Percentiles rank a stretch among this genome's conserved stretches.
Evolutionary conservation across 202 grass and related monocot species (phyloP).

Genomic region (Schoenoplectus tabernaemontani): DNA sequence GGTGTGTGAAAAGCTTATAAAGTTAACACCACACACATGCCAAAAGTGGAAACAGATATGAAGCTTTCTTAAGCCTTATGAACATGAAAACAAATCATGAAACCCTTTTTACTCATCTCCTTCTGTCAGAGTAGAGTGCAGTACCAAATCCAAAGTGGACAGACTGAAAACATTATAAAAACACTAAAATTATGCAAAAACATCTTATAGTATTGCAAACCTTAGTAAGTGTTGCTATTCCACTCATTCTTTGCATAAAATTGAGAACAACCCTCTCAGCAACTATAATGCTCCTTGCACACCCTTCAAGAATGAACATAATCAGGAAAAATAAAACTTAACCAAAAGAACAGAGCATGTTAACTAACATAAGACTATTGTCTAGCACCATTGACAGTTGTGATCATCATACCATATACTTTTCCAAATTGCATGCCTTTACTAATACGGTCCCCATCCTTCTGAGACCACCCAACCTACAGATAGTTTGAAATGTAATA

Average conservation of each 20-base stretch:
- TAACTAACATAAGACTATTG: background rate
- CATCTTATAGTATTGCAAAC: constrained; percentile 24
- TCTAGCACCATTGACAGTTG: background rate
- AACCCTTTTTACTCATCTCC: no score
- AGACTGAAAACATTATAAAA: background rate
- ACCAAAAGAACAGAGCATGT: background rate
- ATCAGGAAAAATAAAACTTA: background rate
- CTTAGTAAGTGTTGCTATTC: constrained; percentile 90
- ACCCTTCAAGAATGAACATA: constrained; percentile 39
- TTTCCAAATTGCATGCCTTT: constrained; percentile 88
- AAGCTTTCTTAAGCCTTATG: no score
- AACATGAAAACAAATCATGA: no score
- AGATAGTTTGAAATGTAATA: background rate
- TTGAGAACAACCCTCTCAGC: constrained; percentile 92
- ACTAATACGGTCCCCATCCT: constrained; percentile 56
- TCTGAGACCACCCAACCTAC: constrained; percentile 73
- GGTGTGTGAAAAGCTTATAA: background rate
- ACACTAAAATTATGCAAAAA: background rate
- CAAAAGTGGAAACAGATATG: background rate
- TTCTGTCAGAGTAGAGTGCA: background rate
- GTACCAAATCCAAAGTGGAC: background rate
- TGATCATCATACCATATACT: constrained; percentile 61
- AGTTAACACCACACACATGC: background rate
- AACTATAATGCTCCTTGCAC: constrained; percentile 71
- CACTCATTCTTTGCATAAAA: constrained; percentile 99